Percentiles rank a stretch among this genome's conserved stretches.
Evolutionary conservation across 2,329 filamentous ascomycete species (phyloP).

Genomic region (Polytolypa hystricis): DNA sequence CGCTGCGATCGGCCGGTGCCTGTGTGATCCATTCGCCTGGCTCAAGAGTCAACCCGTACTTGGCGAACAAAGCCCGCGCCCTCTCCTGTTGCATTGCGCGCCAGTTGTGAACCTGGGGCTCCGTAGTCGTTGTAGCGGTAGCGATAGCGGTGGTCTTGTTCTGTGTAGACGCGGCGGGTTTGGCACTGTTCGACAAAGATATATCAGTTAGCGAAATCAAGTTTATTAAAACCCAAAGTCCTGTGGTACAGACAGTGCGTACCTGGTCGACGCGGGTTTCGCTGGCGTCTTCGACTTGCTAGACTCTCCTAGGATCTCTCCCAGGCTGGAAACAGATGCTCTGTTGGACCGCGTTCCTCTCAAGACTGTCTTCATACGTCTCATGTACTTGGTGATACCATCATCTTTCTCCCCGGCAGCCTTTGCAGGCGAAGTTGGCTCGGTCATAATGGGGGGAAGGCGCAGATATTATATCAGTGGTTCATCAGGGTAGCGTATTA

Average conservation of each 20-base stretch:
- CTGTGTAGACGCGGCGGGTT: slow-evolving; percentile 4
- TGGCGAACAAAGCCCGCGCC: slow-evolving; percentile 35
- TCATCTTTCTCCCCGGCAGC: slow-evolving; percentile 15
- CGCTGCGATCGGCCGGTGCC: slow-evolving; percentile 20
- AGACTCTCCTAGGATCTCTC: slow-evolving; percentile 12
- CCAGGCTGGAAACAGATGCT: slow-evolving; percentile 15
- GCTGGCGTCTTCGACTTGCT: slow-evolving; percentile 15
- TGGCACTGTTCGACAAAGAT: not conserved
- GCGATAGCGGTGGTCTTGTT: slow-evolving; percentile 8
- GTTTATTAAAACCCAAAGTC: too few relatives aligned
- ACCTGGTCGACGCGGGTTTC: slow-evolving; percentile 6
- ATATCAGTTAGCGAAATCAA: not conserved
- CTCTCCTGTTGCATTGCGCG: slow-evolving; percentile 32
- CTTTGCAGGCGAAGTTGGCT: slow-evolving; percentile 8
- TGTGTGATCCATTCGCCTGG: slow-evolving; percentile 31
- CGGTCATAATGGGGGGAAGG: slow-evolving; percentile 9
- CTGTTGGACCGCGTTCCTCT: slow-evolving; percentile 22
- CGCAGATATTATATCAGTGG: not conserved
- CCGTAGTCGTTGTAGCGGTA: not conserved
- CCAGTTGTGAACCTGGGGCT: slow-evolving; percentile 21
- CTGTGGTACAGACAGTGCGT: slow-evolving; percentile 5
- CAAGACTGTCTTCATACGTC: slow-evolving; percentile 28
- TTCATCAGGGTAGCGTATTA: not conserved
- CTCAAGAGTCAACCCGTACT: slow-evolving; percentile 36
- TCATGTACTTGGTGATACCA: slow-evolving; percentile 29